Percentiles rank a stretch among this genome's conserved stretches.
phyloP scores from a whole-genome alignment of 768 basidiomycete species.

The Trametes villosa region DNA sequence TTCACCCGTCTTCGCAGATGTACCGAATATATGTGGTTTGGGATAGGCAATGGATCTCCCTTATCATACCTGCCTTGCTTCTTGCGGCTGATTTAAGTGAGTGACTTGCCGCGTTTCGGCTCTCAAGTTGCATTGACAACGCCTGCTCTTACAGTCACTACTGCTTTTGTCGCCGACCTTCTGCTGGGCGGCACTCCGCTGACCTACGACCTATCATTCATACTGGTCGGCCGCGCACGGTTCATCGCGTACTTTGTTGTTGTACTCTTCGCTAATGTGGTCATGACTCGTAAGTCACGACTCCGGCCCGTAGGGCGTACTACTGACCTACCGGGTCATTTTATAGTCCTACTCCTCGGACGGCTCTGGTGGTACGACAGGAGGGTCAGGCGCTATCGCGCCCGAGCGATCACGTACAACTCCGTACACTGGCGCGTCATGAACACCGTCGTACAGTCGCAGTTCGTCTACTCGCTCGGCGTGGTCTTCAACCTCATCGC shows the following conservation, averaged over 20 bases:
- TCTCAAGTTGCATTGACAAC: background rate
- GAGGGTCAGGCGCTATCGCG: background rate
- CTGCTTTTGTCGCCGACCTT: background rate
- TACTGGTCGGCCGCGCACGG: background rate
- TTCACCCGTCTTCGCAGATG: background rate
- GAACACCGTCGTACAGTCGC: conserved; percentile 2
- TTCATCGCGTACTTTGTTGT: background rate
- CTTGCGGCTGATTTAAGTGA: background rate
- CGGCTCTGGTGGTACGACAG: background rate
- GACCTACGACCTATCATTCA: background rate
- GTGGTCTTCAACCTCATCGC: background rate
- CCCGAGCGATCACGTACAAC: background rate
- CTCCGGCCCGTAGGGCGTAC: no score
- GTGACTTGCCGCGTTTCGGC: background rate
- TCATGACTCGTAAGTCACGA: background rate
- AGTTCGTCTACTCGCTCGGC: background rate
- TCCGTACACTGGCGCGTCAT: conserved; percentile 1
- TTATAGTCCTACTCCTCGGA: conserved; percentile 1
- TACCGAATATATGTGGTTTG: background rate
- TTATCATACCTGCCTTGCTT: background rate
- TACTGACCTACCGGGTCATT: background rate
- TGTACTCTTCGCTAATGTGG: background rate
- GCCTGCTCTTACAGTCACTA: background rate
- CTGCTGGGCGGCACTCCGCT: background rate
- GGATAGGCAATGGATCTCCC: background rate